Conservation (phyloP, 2,329 filamentous ascomycete genomes). For the Zymoseptoria passerinii region DNA sequence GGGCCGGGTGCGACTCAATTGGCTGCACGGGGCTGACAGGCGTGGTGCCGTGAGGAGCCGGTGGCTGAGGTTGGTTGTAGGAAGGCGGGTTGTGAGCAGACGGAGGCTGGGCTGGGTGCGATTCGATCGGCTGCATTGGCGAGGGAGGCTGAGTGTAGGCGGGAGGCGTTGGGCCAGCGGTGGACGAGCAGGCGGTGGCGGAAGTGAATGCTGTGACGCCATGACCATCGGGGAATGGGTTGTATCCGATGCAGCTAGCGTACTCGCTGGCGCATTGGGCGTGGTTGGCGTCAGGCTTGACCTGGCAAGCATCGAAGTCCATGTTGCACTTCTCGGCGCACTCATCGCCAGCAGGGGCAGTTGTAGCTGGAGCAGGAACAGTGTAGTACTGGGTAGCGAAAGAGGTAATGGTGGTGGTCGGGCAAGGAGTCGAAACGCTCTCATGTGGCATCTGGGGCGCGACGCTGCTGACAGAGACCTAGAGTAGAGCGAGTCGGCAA, state of each 20-base stretch:
- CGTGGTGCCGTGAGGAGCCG: not conserved
- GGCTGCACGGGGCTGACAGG: not conserved
- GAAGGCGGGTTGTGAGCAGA: too few species aligned
- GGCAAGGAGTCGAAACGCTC: too few species aligned
- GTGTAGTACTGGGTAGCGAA: not conserved
- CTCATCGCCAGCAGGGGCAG: not conserved
- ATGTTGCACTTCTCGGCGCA: not conserved
- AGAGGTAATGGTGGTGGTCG: not conserved
- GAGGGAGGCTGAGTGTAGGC: not conserved
- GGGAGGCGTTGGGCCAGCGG: too few species aligned
- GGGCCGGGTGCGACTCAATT: not conserved
- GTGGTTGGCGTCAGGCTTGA: not conserved
- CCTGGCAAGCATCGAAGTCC: not conserved
- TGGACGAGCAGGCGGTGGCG: not conserved
- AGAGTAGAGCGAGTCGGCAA: too few species aligned
- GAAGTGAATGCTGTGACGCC: not conserved
- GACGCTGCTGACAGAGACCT: too few species aligned
- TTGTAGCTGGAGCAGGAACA: not conserved
- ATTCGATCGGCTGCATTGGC: not conserved
- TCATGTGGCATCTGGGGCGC: too few species aligned
- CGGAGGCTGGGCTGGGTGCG: not conserved
- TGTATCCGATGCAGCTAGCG: not conserved
- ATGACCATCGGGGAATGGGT: not conserved
- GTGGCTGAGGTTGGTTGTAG: not conserved
- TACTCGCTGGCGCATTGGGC: not conserved